These are phyloP conservation scores for Globisporangium uncinulatum DNA, from an alignment of 352 stramenopile genomes.

Conservation along the genomic window DNA sequence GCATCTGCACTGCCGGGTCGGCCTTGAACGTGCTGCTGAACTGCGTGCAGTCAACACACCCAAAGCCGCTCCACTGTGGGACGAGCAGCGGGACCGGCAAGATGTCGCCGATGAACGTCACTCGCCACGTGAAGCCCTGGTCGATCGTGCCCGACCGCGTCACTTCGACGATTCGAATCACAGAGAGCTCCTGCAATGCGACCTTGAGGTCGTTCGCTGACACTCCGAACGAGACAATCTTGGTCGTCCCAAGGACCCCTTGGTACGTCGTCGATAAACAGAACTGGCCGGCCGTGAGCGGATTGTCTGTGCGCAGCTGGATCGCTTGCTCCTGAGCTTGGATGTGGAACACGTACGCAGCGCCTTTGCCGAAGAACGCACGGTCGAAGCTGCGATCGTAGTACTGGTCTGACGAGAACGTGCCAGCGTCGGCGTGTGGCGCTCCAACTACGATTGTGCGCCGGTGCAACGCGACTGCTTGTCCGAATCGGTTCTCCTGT, in stretches of 20 bases:
- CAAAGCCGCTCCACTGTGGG: slow-evolving; percentile 54
- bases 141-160: slow-evolving; percentile 60
- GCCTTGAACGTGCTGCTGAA: slow-evolving; percentile 69
- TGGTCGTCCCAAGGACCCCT: slow-evolving; percentile 53
- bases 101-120: slow-evolving; percentile 83
- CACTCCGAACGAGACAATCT: slow-evolving; percentile 52
- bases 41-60: slow-evolving; percentile 54
- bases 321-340: slow-evolving; percentile 72
- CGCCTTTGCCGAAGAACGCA: slow-evolving; percentile 59
- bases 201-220: slow-evolving; percentile 64
- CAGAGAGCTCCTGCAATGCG: slow-evolving; percentile 73
- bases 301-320: slow-evolving; percentile 45
- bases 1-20: slow-evolving; percentile 52
- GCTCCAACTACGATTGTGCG: slow-evolving; percentile 89
- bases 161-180: slow-evolving; percentile 83
- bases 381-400: slow-evolving; percentile 52
- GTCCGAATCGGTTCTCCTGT: slow-evolving; percentile 87
- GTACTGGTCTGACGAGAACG: slow-evolving; percentile 46
- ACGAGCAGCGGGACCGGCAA: slow-evolving; percentile 48
- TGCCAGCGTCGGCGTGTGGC: slow-evolving; percentile 77
- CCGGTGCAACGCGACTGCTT: slow-evolving; percentile 70
- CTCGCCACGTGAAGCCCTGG: slow-evolving; percentile 72
- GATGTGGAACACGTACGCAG: slow-evolving; percentile 72
- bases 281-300: slow-evolving; percentile 69
- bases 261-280: slow-evolving; percentile 58